These are phyloP conservation scores for Sarcodon sp. DNA, from an alignment of 768 basidiomycete genomes.

Conservation along the genomic window DNA sequence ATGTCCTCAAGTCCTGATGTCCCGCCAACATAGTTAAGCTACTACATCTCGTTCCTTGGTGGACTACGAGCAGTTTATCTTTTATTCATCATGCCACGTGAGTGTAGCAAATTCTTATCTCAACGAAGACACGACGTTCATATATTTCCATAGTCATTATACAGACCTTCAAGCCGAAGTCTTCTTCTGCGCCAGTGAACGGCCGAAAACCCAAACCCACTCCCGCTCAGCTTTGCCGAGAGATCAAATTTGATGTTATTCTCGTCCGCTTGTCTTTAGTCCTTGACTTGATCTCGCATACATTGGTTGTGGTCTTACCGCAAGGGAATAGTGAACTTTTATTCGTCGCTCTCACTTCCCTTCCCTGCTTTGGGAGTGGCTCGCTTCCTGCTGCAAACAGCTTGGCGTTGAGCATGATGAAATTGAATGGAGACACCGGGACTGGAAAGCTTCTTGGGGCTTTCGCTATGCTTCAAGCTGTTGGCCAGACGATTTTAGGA, in stretches of 20 bases:
- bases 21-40: conserved; percentile 34
- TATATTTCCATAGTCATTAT: conserved; percentile 43
- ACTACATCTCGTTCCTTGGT: conserved; percentile 65
- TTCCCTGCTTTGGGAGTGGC: conserved; percentile 57
- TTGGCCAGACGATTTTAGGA: conserved; percentile 48
- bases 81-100: conserved; percentile 57
- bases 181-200: conserved; percentile 4
- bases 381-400: conserved; percentile 59
- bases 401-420: conserved; percentile 58
- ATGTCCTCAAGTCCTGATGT: not conserved
- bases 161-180: conserved; percentile 40
- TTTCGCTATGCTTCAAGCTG: conserved; percentile 51
- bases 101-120: conserved; percentile 12
- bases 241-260: conserved; percentile 57
- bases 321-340: conserved; percentile 25
- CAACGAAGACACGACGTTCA: conserved; percentile 1
- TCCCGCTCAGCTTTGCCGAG: conserved; percentile 37
- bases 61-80: conserved; percentile 51
- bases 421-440: conserved; percentile 20
- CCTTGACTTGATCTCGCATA: conserved; percentile 55
- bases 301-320: conserved; percentile 41
- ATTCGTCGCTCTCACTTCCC: conserved; percentile 47
- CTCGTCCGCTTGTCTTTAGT: conserved; percentile 51
- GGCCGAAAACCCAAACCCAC: conserved; percentile 28
- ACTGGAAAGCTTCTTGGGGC: conserved; percentile 59